phyloP scores from a whole-genome alignment of 768 basidiomycete species.

The Sarcodon sp. region DNA sequence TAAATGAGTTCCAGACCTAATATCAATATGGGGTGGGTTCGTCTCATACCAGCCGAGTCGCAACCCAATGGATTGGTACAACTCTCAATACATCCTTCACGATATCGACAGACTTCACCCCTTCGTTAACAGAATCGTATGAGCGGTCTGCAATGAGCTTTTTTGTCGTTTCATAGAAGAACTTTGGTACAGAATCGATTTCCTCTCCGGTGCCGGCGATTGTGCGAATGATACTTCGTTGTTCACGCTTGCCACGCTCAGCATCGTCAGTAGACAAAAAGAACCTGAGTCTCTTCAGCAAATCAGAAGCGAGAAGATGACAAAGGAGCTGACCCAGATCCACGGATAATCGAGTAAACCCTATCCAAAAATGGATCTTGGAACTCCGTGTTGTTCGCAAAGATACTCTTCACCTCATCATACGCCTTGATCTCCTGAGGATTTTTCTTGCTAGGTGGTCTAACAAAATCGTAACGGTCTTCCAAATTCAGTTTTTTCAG shows the following conservation, averaged over 20 bases:
- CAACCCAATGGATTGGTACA: conserved; percentile 60
- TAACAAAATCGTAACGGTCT: conserved; percentile 40
- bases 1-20: too few species aligned
- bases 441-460: conserved; percentile 25
- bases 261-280: conserved; percentile 40
- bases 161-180: conserved; percentile 54
- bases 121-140: conserved; percentile 40
- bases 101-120: conserved; percentile 45
- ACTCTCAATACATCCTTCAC: conserved; percentile 54
- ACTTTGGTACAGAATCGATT: conserved; percentile 37
- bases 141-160: conserved; percentile 40
- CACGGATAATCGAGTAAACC: conserved; percentile 39
- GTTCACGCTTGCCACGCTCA: conserved; percentile 26
- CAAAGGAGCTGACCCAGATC: conserved; percentile 24
- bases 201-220: conserved; percentile 34
- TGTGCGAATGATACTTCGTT: too few species aligned
- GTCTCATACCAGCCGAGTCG: too few species aligned
- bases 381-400: conserved; percentile 34
- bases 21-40: too few species aligned
- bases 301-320: too few species aligned
- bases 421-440: conserved; percentile 30
- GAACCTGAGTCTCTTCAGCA: conserved; percentile 25
- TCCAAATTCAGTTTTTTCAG: conserved; percentile 40
- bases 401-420: conserved; percentile 35
- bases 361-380: conserved; percentile 33